Base-by-base conservation (phyloP, 495 filamentous ascomycete genomes). In the Talaromyces proteolyticus region DNA sequence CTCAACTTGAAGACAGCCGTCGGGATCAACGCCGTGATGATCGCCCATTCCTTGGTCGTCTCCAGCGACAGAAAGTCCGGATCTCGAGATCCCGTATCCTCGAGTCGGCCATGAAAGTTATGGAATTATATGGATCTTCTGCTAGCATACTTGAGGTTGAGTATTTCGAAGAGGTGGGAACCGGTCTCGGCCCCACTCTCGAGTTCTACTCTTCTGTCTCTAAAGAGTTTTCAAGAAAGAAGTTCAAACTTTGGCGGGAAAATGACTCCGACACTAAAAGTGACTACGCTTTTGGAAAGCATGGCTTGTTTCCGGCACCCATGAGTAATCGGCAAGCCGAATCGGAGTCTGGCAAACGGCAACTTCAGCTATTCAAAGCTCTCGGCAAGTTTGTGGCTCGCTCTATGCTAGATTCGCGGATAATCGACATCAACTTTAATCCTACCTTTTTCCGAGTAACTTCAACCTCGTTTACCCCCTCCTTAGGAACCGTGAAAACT, bases 161-260 rank as follows among this genome's bases (percentile, higher is more conserved):
- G 60, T 99, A 99, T 58, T 99, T 97, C 58, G 93, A 97, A 54
- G 94, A 99, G 69, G 94, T 97, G 38, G 94, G 94, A 43, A 97
- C 94, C 38, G 94, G 94, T 36, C 75, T 99, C 39, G 94, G 94
- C 0, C 94, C 94, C 14, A 99, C 94, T 7, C 78, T 99, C 18
- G 94, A 99, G 64, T 99, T 99, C 67, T 99, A 97, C 68, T 95
- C 94, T 2, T 95, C 89, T 1, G 92, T 96, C 2, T 97, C 94
- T 0, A 95, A 90, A 65, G 93, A 97, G 61, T 97, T 97, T 58
- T 92, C 89, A 1, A 95, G 91, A 73, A 95, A 91, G 73, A 95
- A 93, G 61, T 79, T 95, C 44, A 96, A 89, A 72, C 80, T 97
- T 8, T 99, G 94, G 94, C 81, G 94, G 21, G 91, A 96, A 53